Evolutionary conservation across 352 stramenopile species (phyloP).

Genomic region (Plasmopara halstedii): DNA sequence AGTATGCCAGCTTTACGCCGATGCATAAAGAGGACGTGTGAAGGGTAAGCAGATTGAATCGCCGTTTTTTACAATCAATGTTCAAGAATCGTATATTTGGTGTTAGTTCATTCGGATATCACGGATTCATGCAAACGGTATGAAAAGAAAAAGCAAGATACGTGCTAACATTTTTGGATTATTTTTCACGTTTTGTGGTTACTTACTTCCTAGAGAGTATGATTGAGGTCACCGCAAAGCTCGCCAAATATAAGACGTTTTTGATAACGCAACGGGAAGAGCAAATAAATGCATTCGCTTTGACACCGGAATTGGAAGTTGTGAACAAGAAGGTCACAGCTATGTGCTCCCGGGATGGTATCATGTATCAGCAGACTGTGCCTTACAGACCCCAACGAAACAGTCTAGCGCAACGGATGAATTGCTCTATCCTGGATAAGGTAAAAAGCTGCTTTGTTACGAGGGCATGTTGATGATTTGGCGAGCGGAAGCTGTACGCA

Average conservation of each 20-base stretch:
- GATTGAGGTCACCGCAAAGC: not conserved
- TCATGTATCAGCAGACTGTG: too few relatives aligned
- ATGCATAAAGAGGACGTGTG: constrained; percentile 4
- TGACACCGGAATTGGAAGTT: not conserved
- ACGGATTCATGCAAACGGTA: too few relatives aligned
- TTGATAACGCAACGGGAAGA: not conserved
- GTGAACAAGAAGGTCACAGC: not conserved
- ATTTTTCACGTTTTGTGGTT: not conserved
- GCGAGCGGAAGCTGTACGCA: too few relatives aligned
- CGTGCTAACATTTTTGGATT: not conserved
- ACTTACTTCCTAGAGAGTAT: not conserved
- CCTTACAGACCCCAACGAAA: not conserved
- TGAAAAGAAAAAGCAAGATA: not conserved
- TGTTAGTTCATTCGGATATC: constrained; percentile 3
- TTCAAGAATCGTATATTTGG: constrained; percentile 1
- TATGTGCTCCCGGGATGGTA: too few relatives aligned
- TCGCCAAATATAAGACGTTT: not conserved
- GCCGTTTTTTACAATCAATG: too few relatives aligned
- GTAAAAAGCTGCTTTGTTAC: too few relatives aligned
- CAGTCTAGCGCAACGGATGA: not conserved
- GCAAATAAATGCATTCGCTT: not conserved
- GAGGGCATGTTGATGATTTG: too few relatives aligned
- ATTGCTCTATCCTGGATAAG: too few relatives aligned
- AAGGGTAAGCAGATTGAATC: not conserved
- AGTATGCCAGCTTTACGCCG: not conserved